phyloP scores from a whole-genome alignment of 805 yeast genomes.

The Yamadazyma tumulicola region DNA sequence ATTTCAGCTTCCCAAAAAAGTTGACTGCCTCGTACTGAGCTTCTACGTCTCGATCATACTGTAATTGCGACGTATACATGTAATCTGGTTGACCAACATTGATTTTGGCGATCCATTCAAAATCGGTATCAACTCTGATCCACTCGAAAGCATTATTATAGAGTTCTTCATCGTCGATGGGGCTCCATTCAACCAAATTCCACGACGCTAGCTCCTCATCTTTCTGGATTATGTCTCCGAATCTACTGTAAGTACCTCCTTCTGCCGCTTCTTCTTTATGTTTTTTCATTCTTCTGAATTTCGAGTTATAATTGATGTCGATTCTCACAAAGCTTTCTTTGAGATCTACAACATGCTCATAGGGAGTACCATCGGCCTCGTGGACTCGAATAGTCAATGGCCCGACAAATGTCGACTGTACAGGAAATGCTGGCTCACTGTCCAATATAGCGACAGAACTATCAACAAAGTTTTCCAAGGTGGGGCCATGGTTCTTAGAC shows the following conservation, averaged over 20 bases:
- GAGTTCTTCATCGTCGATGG: slow-evolving; percentile 64
- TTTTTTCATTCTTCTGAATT: slow-evolving; percentile 77
- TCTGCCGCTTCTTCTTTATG: slow-evolving; percentile 39
- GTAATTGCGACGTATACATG: slow-evolving; percentile 91
- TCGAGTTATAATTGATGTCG: slow-evolving; percentile 94
- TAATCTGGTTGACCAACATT: slow-evolving; percentile 87
- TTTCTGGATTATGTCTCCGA: slow-evolving; percentile 75
- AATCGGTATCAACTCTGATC: slow-evolving; percentile 96
- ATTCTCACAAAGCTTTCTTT: slow-evolving; percentile 81
- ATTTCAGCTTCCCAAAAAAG: slow-evolving; percentile 60
- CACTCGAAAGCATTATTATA: slow-evolving; percentile 92
- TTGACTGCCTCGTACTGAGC: slow-evolving; percentile 86
- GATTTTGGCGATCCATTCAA: slow-evolving; percentile 89
- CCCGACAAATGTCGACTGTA: slow-evolving; percentile 69
- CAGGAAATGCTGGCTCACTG: slow-evolving; percentile 35
- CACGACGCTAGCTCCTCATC: slow-evolving; percentile 63
- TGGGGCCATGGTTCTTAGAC: slow-evolving; percentile 34
- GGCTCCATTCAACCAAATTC: slow-evolving; percentile 68
- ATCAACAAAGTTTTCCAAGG: slow-evolving; percentile 39
- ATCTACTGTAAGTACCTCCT: slow-evolving; percentile 39
- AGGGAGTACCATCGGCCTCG: slow-evolving; percentile 98
- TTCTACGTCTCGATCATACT: slow-evolving; percentile 92
- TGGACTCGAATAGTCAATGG: slow-evolving; percentile 97
- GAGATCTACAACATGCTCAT: slow-evolving; percentile 92
- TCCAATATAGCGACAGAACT: slow-evolving; percentile 44